A percentile compares a stretch with the other conserved stretches of the same genome.
Evolutionary conservation across 1,139 yeast genomes (phyloP).

Genomic region (Pichia kudriavzevii): DNA sequence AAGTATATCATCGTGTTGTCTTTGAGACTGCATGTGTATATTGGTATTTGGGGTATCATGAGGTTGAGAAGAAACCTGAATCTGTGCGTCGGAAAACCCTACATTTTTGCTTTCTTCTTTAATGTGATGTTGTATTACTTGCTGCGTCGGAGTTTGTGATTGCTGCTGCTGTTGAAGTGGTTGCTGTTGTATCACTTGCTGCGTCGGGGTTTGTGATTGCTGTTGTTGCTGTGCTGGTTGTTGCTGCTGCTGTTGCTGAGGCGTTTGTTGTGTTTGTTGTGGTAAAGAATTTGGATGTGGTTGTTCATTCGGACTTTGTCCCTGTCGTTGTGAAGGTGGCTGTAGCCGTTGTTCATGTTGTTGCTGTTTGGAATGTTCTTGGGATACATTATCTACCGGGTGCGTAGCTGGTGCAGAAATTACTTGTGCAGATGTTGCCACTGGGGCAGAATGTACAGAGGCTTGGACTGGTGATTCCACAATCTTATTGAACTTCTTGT

Average conservation of each 20-base stretch:
- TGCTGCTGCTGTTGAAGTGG: neutral
- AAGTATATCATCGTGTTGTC: slow-evolving; percentile 4
- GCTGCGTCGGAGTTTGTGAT: neutral
- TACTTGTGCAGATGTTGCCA: too few relatives aligned
- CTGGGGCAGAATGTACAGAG: too few relatives aligned
- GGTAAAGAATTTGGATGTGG: slow-evolving; percentile 9
- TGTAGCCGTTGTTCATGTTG: slow-evolving; percentile 1
- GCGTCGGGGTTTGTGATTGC: neutral
- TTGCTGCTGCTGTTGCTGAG: neutral
- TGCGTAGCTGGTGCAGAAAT: too few relatives aligned
- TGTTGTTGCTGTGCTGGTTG: neutral
- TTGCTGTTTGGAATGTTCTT: neutral
- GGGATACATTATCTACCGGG: slow-evolving; percentile 1
- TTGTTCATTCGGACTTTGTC: neutral
- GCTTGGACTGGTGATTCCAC: neutral
- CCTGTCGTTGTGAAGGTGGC: neutral
- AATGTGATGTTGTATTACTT: neutral
- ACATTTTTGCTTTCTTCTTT: too few relatives aligned
- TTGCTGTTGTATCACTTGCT: neutral
- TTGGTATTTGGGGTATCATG: neutral
- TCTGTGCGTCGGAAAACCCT: too few relatives aligned
- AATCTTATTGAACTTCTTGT: slow-evolving; percentile 17
- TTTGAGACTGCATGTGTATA: neutral
- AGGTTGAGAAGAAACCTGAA: too few relatives aligned
- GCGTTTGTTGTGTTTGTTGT: slow-evolving; percentile 6